phyloP scores from a whole-genome alignment of 176 grass and related monocot species.

The Ampelocalamus luodianensis region DNA sequence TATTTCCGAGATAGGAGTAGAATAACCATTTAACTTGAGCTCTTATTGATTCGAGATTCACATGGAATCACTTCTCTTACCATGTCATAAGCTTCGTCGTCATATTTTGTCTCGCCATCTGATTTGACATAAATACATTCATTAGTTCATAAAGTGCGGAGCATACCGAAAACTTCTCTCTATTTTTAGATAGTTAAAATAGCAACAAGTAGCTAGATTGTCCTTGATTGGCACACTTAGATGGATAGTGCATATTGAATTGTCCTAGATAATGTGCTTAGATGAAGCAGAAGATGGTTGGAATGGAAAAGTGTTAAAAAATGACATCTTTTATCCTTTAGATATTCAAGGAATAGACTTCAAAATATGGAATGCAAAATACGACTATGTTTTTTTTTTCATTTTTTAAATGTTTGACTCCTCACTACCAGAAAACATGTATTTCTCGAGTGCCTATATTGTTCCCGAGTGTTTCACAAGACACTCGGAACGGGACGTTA shows the following conservation, averaged over 20 bases:
- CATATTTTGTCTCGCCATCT: neutral
- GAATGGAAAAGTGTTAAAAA: neutral
- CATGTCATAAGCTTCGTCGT: neutral
- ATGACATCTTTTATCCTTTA: neutral
- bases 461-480: too few relatives aligned
- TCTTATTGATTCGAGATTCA: neutral
- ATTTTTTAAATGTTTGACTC: neutral
- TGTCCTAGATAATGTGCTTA: neutral
- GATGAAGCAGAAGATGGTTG: neutral
- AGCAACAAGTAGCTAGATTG: neutral
- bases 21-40: neutral
- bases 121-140: neutral
- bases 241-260: neutral
- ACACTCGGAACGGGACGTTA: too few relatives aligned
- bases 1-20: neutral
- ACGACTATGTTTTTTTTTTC: too few relatives aligned
- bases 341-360: neutral
- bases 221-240: neutral
- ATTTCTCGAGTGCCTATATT: too few relatives aligned
- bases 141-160: neutral
- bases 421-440: too few relatives aligned
- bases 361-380: neutral
- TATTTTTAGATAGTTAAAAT: neutral
- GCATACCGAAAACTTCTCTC: neutral
- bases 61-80: neutral